Evolutionary conservation across 2,329 filamentous ascomycete genomes (phyloP).

Genomic region (Microascus cirrosus): DNA sequence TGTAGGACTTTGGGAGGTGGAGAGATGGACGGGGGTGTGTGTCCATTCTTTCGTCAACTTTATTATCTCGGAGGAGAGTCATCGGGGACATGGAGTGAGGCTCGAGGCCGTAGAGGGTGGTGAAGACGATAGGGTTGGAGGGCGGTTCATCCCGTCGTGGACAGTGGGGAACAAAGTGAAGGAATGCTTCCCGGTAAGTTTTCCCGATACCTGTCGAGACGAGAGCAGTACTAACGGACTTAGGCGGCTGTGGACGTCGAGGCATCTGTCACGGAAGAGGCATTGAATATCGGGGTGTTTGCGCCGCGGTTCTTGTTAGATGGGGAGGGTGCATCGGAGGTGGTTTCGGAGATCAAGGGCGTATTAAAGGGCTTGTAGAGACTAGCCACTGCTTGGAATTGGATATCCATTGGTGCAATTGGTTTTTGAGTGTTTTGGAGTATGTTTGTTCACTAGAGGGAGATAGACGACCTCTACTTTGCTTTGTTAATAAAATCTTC

Average conservation of each 20-base stretch:
- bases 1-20: conserved; percentile 60
- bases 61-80: conserved; percentile 37
- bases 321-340: conserved; percentile 11
- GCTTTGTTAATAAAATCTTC: background rate
- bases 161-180: conserved; percentile 14
- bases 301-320: conserved; percentile 18
- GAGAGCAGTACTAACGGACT: conserved; percentile 2
- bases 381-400: no score
- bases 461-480: background rate
- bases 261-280: conserved; percentile 18
- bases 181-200: conserved; percentile 20
- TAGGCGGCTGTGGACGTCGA: conserved; percentile 30
- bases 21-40: conserved; percentile 60
- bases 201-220: no score
- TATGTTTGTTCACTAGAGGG: background rate
- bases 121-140: conserved; percentile 2
- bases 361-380: background rate
- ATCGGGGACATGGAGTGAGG: background rate
- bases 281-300: conserved; percentile 28
- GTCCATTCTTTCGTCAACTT: conserved; percentile 77
- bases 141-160: conserved; percentile 5
- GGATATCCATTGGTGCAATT: no score
- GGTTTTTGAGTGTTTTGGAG: no score
- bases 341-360: background rate
- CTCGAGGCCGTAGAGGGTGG: background rate